phyloP scores from a whole-genome alignment of 257 asterid species.

The Rhazya stricta region DNA sequence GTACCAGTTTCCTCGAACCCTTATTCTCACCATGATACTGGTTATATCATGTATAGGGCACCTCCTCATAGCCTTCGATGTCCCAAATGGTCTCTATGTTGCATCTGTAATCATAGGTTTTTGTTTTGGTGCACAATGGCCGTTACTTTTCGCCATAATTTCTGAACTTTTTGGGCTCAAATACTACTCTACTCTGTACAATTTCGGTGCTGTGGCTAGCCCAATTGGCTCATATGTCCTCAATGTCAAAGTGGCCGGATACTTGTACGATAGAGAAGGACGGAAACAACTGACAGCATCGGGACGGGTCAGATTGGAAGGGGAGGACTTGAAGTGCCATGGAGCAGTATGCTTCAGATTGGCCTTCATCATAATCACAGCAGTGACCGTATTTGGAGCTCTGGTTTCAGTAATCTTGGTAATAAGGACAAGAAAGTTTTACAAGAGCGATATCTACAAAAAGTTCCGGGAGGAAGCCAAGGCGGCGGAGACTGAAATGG shows the following conservation, averaged over 20 bases:
- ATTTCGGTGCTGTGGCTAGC: conserved; percentile 76
- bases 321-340: conserved; percentile 50
- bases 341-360: conserved; percentile 55
- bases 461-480: conserved; percentile 45
- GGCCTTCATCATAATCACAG: conserved; percentile 63
- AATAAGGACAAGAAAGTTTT: conserved; percentile 58
- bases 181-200: conserved; percentile 68
- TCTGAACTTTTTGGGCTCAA: conserved; percentile 78
- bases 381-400: conserved; percentile 57
- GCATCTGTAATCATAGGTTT: conserved; percentile 77
- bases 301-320: conserved; percentile 27
- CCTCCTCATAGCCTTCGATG: conserved; percentile 53
- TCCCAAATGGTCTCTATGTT: conserved; percentile 53
- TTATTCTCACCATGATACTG: conserved; percentile 43
- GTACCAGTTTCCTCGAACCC: conserved; percentile 60
- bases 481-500: conserved; percentile 31
- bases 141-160: conserved; percentile 65
- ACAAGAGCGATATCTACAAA: conserved; percentile 67
- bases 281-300: conserved; percentile 39
- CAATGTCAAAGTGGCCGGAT: conserved; percentile 55
- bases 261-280: conserved; percentile 67
- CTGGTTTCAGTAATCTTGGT: conserved; percentile 52
- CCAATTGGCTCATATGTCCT: conserved; percentile 66
- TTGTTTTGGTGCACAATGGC: conserved; percentile 90
- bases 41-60: conserved; percentile 57